Percentiles rank a stretch among this genome's conserved stretches.
Conservation (phyloP, 345 rosid species). For the Lepidium sativum region DNA sequence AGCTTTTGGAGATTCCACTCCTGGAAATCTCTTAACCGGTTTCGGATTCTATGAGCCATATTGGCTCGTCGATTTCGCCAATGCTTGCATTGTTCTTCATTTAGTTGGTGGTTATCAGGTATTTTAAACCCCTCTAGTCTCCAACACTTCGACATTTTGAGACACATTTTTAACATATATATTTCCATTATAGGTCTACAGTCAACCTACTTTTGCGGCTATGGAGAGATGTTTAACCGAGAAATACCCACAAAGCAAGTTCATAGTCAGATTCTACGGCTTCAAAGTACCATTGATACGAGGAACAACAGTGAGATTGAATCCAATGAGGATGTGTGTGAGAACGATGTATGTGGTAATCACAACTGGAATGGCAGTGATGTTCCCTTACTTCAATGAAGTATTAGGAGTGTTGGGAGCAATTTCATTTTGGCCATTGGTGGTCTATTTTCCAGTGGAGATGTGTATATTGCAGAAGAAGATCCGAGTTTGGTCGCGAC, state of each 20-base stretch:
- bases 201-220: conserved; percentile 61
- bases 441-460: conserved; percentile 68
- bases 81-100: conserved; percentile 62
- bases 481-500: conserved; percentile 36
- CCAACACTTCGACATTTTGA: neutral
- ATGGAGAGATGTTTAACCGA: conserved; percentile 42
- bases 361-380: conserved; percentile 38
- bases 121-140: conserved; percentile 33
- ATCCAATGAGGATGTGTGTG: conserved; percentile 20
- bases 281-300: conserved; percentile 30
- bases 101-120: conserved; percentile 73
- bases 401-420: conserved; percentile 69
- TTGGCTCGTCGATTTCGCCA: conserved; percentile 72
- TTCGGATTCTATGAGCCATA: conserved; percentile 76
- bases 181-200: conserved; percentile 36
- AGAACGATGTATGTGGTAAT: conserved; percentile 45
- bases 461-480: conserved; percentile 59
- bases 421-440: conserved; percentile 65
- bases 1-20: conserved; percentile 70
- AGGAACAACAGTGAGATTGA: conserved; percentile 14
- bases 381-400: conserved; percentile 85
- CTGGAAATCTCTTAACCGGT: conserved; percentile 69
- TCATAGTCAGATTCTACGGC: conserved; percentile 25
- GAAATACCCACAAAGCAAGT: conserved; percentile 38
- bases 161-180: neutral